phyloP scores from a whole-genome alignment of 208 protist genomes.

The Crithidia bombi region DNA sequence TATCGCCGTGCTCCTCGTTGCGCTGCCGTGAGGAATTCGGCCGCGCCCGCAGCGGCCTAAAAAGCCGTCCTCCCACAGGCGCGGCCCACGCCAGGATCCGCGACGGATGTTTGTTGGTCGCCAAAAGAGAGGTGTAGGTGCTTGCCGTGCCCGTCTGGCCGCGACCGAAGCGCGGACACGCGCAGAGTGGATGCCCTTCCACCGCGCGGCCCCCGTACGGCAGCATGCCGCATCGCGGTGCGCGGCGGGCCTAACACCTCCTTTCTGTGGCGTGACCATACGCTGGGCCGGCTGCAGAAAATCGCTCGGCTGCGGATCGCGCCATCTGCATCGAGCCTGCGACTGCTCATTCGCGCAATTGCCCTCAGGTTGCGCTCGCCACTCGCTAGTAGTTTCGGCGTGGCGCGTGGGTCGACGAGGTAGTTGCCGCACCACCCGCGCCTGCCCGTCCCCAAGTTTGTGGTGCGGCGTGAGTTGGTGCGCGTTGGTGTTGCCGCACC shows the following conservation, averaged over 20 bases:
- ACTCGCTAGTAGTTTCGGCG: constrained; percentile 82
- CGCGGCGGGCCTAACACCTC: constrained; percentile 72
- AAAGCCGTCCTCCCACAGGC: constrained; percentile 70
- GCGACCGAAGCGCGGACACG: constrained; percentile 89
- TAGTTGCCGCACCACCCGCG: constrained; percentile 1
- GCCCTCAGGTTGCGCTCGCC: constrained; percentile 71
- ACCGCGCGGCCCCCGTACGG: constrained; percentile 75
- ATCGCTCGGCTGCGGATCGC: constrained; percentile 55
- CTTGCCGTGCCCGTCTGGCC: constrained; percentile 88
- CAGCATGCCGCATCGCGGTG: constrained; percentile 68
- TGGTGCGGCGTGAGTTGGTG: constrained; percentile 26
- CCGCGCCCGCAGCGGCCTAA: constrained; percentile 55
- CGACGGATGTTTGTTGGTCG: constrained; percentile 55
- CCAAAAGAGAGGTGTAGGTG: constrained; percentile 89
- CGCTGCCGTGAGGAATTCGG: constrained; percentile 34
- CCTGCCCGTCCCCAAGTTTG: constrained; percentile 7
- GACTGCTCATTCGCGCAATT: constrained; percentile 64
- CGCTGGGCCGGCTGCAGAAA: constrained; percentile 65
- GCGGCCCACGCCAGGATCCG: constrained; percentile 71
- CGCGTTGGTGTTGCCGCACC: constrained; percentile 13
- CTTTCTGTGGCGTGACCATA: constrained; percentile 76
- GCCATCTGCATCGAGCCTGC: constrained; percentile 63
- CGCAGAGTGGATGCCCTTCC: constrained; percentile 88
- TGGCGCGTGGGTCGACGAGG: constrained; percentile 51
- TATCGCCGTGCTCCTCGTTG: constrained; percentile 52